Evolutionary conservation across 2,329 filamentous ascomycete species (phyloP), one percentile per base, ranked within the genome.

Genomic region (Corynespora cassiicola): DNA sequence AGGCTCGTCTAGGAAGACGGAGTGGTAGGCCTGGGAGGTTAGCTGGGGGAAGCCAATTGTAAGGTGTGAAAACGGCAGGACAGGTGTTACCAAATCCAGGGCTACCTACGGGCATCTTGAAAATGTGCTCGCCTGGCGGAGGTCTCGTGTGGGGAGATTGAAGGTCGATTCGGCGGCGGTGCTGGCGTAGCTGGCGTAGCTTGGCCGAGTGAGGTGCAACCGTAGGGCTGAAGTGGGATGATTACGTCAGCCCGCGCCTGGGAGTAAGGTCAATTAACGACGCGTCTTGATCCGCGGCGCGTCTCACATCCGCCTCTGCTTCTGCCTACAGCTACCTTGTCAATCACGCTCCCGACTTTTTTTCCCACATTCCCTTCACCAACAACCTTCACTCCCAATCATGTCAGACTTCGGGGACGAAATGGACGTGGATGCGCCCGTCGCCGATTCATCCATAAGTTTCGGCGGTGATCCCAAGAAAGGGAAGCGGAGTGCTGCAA

Each of bases 401-500:
- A 80, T 80, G 77, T 79, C 77, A 4, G 77, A 80, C 66, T 71
- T 70, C 45, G 84, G 87, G 52, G 81, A 83, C 50, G 73, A 75
- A 48, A 87, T 88, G 81, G 85, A 88, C 52, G 69, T 87, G 35
- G 85, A 87, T 71, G 77, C 72, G 36, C 75, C 77, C 22, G 70
- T 71, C 19, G 71, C 73, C 43, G 74, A 77, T 51, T 69, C 71
- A 42, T 65, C 73, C 1, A 75, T 86, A 35, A 71, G 77, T 39
- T 96, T 96, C 71, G 87, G 84, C 39, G 86, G 88, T 17, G 84
- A 88, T 47, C 82, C 83, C 54, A 82, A 78, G 50, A 96, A 96
- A 70, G 91, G 92, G 66, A 97, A 97, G 73, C 82, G 90, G 58
- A 92, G 87, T 58, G 89, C 89, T 31, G 92, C 92, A 24, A 96